These are phyloP conservation scores for Vitis hybrid DNA, from an alignment of 177 flowering plant species.

Conservation along the genomic window DNA sequence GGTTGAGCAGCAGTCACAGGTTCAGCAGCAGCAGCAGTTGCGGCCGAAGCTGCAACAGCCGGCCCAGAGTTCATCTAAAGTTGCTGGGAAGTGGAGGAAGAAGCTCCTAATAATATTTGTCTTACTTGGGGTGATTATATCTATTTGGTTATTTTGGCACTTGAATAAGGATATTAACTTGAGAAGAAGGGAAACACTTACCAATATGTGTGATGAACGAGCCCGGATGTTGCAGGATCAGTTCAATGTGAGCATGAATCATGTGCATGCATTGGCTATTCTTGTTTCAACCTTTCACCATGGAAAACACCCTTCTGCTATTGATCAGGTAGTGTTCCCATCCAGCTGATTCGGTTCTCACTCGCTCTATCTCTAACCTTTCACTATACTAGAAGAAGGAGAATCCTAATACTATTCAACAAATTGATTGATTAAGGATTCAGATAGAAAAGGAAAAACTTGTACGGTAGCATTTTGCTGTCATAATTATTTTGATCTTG, in stretches of 20 bases:
- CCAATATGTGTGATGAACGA: constrained; percentile 91
- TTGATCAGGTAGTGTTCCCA: constrained; percentile 64
- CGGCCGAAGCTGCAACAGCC: constrained; percentile 42
- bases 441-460: neutral
- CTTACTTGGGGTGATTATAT: constrained; percentile 38
- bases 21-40: constrained; percentile 5
- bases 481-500: constrained; percentile 2
- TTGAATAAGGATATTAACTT: constrained; percentile 31
- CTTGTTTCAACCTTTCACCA: constrained; percentile 90
- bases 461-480: neutral
- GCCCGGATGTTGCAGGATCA: constrained; percentile 98
- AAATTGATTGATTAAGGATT: neutral
- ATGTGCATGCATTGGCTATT: constrained; percentile 89
- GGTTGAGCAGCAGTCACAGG: constrained; percentile 15
- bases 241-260: constrained; percentile 94
- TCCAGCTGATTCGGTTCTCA: neutral
- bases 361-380: too few relatives aligned
- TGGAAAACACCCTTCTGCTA: constrained; percentile 80
- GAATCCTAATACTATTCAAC: neutral
- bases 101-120: constrained; percentile 54
- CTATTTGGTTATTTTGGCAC: constrained; percentile 56
- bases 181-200: constrained; percentile 59
- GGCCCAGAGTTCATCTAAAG: constrained; percentile 30
- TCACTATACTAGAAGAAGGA: too few relatives aligned
- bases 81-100: constrained; percentile 67